A percentile compares a stretch with the other conserved stretches of the same genome.
Conservation (phyloP, 768 basidiomycete genomes). For the Phanerochaete carnosa region DNA sequence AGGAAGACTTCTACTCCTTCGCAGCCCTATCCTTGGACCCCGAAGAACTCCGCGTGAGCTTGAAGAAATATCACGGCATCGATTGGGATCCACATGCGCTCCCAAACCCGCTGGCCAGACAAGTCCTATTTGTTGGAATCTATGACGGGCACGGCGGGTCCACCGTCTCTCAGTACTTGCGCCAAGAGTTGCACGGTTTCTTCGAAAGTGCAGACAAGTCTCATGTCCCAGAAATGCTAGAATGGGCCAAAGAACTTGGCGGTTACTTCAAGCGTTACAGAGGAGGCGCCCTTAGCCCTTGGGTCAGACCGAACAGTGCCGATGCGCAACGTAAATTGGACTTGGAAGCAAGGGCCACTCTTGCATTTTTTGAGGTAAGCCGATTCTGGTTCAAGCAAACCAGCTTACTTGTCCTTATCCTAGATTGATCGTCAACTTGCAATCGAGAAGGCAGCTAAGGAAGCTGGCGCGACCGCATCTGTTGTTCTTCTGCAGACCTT, state of each 20-base stretch:
- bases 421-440: slow-evolving; percentile 78
- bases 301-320: slow-evolving; percentile 38
- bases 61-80: slow-evolving; percentile 58
- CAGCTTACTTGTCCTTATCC: neutral
- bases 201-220: slow-evolving; percentile 76
- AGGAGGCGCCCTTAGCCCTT: slow-evolving; percentile 75
- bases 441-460: slow-evolving; percentile 61
- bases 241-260: slow-evolving; percentile 74
- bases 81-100: slow-evolving; percentile 69
- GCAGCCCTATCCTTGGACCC: slow-evolving; percentile 73
- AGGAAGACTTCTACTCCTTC: slow-evolving; percentile 85
- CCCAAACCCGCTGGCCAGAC: slow-evolving; percentile 56
- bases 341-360: slow-evolving; percentile 80
- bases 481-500: slow-evolving; percentile 89
- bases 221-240: slow-evolving; percentile 70
- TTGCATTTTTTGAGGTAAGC: slow-evolving; percentile 82
- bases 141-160: slow-evolving; percentile 95
- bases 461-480: slow-evolving; percentile 89
- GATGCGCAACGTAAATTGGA: slow-evolving; percentile 43
- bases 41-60: slow-evolving; percentile 62
- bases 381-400: neutral
- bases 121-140: slow-evolving; percentile 84
- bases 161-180: slow-evolving; percentile 82
- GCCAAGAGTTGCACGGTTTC: slow-evolving; percentile 80
- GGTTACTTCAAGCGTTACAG: slow-evolving; percentile 90